A percentile compares a stretch with the other conserved stretches of the same genome.
These are phyloP conservation scores for Capsicum chinense DNA, from an alignment of 257 asterid genomes.

Conservation along the genomic window DNA sequence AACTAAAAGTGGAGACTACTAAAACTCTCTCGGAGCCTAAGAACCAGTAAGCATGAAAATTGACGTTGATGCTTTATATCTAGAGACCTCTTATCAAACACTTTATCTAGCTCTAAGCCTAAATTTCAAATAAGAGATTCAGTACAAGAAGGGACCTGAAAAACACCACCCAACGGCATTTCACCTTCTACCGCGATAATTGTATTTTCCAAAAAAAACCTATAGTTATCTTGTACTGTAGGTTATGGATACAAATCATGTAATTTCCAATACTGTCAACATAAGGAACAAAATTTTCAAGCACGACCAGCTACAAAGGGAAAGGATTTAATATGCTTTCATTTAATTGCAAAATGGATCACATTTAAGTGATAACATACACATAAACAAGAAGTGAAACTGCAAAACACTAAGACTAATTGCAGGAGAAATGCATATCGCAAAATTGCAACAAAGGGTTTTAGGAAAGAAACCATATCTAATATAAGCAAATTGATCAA, in stretches of 20 bases:
- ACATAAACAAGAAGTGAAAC: not conserved
- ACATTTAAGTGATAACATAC: not conserved
- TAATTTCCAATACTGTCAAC: constrained; percentile 24
- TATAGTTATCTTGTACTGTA: constrained; percentile 75
- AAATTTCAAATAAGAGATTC: constrained; percentile 1
- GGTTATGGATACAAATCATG: constrained; percentile 57
- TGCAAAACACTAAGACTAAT: not conserved
- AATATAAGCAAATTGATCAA: not conserved
- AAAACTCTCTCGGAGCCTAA: not conserved
- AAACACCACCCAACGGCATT: constrained; percentile 81
- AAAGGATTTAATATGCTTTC: not conserved
- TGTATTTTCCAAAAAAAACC: constrained; percentile 80
- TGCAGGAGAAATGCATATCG: not conserved
- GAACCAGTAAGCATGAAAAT: not conserved
- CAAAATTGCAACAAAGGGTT: not conserved
- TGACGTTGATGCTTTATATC: not conserved
- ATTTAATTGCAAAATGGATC: not conserved
- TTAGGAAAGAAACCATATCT: not conserved
- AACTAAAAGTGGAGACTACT: not conserved
- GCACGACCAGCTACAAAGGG: not conserved
- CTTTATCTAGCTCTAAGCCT: not conserved
- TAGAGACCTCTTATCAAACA: not conserved
- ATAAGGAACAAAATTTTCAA: not conserved
- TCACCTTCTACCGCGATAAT: constrained; percentile 50
- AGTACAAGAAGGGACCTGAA: constrained; percentile 52